Evolutionary conservation across 139 green algal species (phyloP).

Genomic region (Gonium pectorale): DNA sequence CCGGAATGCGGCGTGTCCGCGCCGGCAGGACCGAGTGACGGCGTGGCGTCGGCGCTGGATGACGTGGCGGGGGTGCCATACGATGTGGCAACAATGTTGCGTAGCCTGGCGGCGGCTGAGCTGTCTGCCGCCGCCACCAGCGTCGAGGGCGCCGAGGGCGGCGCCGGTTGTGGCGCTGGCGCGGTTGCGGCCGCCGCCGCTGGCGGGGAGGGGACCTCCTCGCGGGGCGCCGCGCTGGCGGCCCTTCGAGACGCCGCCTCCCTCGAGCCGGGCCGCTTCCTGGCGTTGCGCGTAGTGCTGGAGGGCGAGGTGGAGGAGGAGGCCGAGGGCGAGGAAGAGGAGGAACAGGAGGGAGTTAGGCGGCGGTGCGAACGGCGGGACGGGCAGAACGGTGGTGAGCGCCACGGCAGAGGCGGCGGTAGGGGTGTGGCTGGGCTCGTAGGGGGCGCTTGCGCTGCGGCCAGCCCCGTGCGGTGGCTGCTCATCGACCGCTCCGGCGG

Average conservation of each 20-base stretch:
- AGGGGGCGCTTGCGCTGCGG: background rate
- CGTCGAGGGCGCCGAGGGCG: background rate
- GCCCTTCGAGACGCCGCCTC: background rate
- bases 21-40: too few species aligned
- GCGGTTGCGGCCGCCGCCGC: background rate
- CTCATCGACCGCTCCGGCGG: background rate
- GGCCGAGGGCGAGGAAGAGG: background rate
- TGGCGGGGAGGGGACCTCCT: too few species aligned
- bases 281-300: background rate
- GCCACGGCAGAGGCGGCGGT: background rate
- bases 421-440: background rate
- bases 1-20: background rate
- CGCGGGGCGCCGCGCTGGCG: background rate
- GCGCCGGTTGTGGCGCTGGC: background rate
- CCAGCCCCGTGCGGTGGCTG: background rate
- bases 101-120: background rate
- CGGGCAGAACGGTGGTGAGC: background rate
- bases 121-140: background rate
- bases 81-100: background rate
- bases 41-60: too few species aligned
- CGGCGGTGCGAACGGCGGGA: background rate
- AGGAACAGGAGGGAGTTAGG: background rate
- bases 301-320: background rate
- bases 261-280: constrained; percentile 13
- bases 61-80: background rate